Evolutionary conservation across 805 yeast species (phyloP), one percentile per base, ranked within the genome.

Genomic region (Ogataea salicorniae): DNA sequence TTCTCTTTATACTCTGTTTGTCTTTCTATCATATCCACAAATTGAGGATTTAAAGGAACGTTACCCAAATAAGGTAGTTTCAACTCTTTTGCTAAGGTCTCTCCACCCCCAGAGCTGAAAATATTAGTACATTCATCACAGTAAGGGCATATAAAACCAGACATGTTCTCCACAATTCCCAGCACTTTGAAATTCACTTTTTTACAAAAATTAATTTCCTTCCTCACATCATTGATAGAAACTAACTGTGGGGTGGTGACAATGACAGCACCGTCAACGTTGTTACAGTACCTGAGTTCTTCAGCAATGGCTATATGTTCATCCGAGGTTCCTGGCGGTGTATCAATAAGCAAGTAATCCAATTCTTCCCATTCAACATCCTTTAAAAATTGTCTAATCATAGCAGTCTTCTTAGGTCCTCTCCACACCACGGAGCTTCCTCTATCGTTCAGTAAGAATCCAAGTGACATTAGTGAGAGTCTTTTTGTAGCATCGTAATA

Each of bases 291-390:
- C 47, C 84, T 69, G 37, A 94, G 73, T 64, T 90, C 95, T 61
- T 94, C 98, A 5, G 97, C 97, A 36, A 95, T 85, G 4, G 97
- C 90, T 36, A 94, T 94, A 64, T 94, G 99, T 64, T 94, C 99
- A 66, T 94, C 99, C 0, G 96, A 86, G 0, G 99, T 94, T 0
- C 99, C 99, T 0, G 99, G 99, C 1, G 99, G 99, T 0, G 99
- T 94, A 63, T 94, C 99, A 6, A 94, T 90, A 33, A 94, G 68
- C 47, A 92, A 68, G 61, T 87, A 92, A 58, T 84, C 81, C 47
- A 88, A 80, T 26, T 76, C 70, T 0, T 89, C 96, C 99, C 99
- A 94, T 29, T 79, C 79, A 2, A 92, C 96, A 63, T 94, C 98
- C 51, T 80, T 79, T 38, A 95, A 72, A 62, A 94, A 92, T 68